Conservation (phyloP, 805 yeast genomes). For the Kodamaea hsintzibuensis region DNA sequence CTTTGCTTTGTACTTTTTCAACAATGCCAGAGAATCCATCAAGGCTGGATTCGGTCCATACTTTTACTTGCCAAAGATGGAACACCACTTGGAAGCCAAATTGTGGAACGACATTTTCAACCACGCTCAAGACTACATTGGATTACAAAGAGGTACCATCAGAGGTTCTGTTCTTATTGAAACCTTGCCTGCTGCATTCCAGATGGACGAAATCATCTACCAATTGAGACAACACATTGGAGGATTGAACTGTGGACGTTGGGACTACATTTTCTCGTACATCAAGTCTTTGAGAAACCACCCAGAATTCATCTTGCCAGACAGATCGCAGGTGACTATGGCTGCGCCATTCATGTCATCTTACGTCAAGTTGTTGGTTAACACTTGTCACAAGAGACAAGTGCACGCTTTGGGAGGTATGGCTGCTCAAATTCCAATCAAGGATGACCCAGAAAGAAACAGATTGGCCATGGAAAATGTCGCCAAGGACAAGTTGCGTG, state of each 20-base stretch:
- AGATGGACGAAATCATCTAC: slow-evolving; percentile 80
- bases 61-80: slow-evolving; percentile 84
- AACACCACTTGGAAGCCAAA: slow-evolving; percentile 79
- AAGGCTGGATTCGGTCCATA: slow-evolving; percentile 75
- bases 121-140: slow-evolving; percentile 71
- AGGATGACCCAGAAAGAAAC: slow-evolving; percentile 64
- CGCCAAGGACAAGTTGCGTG: slow-evolving; percentile 72
- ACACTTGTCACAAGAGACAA: slow-evolving; percentile 73
- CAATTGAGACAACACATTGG: slow-evolving; percentile 75
- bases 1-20: slow-evolving; percentile 75
- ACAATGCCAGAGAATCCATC: slow-evolving; percentile 64
- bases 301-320: slow-evolving; percentile 69
- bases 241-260: slow-evolving; percentile 85
- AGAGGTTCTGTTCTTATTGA: slow-evolving; percentile 82
- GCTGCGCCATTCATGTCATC: slow-evolving; percentile 78
- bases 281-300: slow-evolving; percentile 74
- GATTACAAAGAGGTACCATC: slow-evolving; percentile 72
- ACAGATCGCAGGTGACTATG: slow-evolving; percentile 79
- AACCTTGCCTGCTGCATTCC: slow-evolving; percentile 83
- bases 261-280: slow-evolving; percentile 85
- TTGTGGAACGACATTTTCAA: slow-evolving; percentile 81
- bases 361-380: slow-evolving; percentile 70
- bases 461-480: slow-evolving; percentile 70
- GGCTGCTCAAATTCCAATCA: slow-evolving; percentile 87
- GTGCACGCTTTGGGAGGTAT: slow-evolving; percentile 90